Conservation (phyloP, 1,284 basidiomycete species). For the Athelia sp. region DNA sequence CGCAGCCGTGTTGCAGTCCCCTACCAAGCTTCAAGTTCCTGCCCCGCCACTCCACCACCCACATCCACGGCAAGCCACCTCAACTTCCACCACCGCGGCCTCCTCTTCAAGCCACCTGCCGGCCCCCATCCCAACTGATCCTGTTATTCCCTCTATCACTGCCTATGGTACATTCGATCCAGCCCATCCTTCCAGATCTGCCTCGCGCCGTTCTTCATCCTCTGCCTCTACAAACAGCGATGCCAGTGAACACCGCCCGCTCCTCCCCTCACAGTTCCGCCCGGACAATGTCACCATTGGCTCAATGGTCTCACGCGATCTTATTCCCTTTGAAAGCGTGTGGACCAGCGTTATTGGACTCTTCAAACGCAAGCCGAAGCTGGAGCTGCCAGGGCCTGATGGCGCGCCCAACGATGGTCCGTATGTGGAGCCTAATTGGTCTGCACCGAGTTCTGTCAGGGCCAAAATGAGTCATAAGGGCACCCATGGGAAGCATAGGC, state of each 20-base stretch:
- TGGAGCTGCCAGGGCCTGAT: neutral
- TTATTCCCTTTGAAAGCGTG: slow-evolving; percentile 37
- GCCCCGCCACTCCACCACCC: neutral
- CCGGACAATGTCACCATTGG: slow-evolving; percentile 16
- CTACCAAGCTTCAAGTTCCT: slow-evolving; percentile 3
- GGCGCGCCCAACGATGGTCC: neutral
- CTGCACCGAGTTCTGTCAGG: no score
- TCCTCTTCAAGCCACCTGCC: slow-evolving; percentile 11
- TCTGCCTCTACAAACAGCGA: slow-evolving; percentile 14
- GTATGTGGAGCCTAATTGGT: no score
- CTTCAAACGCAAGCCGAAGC: neutral
- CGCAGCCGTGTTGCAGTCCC: neutral
- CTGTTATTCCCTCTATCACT: slow-evolving; percentile 40
- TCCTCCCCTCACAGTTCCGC: slow-evolving; percentile 23
- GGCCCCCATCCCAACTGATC: slow-evolving; percentile 12
- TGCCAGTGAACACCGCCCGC: slow-evolving; percentile 18
- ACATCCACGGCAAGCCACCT: slow-evolving; percentile 4
- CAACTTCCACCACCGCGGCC: slow-evolving; percentile 8
- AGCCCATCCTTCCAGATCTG: slow-evolving; percentile 10
- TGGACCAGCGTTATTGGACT: slow-evolving; percentile 13
- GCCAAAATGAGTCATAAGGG: neutral
- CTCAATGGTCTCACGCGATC: slow-evolving; percentile 28
- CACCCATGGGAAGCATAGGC: slow-evolving; percentile 25
- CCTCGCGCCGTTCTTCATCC: slow-evolving; percentile 13
- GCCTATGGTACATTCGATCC: slow-evolving; percentile 43